Base-by-base conservation (phyloP, 495 filamentous ascomycete genomes). In the Parathielavia hyrcaniae region DNA sequence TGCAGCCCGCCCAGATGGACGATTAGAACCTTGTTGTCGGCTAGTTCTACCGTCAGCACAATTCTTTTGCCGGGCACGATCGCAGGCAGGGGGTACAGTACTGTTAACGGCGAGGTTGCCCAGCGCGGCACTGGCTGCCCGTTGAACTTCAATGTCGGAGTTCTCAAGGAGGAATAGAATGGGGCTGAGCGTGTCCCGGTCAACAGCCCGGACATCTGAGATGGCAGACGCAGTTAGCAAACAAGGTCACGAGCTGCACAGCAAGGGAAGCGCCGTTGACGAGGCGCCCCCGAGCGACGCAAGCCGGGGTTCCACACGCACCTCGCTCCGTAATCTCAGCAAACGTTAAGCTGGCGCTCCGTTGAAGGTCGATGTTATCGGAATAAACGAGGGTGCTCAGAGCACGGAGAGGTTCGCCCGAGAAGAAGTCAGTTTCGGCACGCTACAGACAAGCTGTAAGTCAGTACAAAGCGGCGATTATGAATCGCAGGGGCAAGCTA, bases 301-400 rank as follows among this genome's bases (percentile, higher is more conserved):
- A 6, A 6, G 6, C 6, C 10, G 8, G n/a, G 13, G n/a, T 32
- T 16, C 8, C 45, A 23, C 22, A 77, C 83, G 66, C 78, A 97
- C 93, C 95, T 88, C 91, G 77, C 70, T 99, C 93, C 14, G 93
- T 99, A 67, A 99, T 97, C 70, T 99, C 93, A 30, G 93, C 93
- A 77, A 99, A 99, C 2, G 93, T 99, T 73, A 99, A 82, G 72
- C 91, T 96, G 14, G 93, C 93, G 73, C 95, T 97, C 59, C 93
- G 83, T 73, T 99, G 93, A 47, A 99, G 82, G 64, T 99, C 95
- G 69, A 99, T 90, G 77, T 99, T 99, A 67, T 97, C 91, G 43
- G 95, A 97, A 69, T 95, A 97, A 35, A 99, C 93, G 4, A 99
- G 80, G 5, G 91, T 97, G 75, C 88, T 96, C 45, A 99, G 76